Evolutionary conservation across 1,284 basidiomycete genomes (phyloP).

Genomic region (Microbotryomycetes sp.): DNA sequence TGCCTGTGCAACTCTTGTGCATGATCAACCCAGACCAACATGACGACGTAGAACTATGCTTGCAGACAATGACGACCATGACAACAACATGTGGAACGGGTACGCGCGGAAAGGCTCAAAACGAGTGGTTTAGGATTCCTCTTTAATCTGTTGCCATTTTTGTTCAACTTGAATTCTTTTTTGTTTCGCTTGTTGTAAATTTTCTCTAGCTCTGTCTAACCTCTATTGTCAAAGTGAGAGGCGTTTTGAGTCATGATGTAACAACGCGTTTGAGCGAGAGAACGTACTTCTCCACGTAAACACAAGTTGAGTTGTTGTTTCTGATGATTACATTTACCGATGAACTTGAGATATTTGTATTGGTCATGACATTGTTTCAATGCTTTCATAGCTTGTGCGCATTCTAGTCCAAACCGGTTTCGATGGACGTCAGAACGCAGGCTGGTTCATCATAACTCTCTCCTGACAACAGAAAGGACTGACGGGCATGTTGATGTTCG

Average conservation of each 20-base stretch:
- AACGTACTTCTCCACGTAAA: constrained; percentile 21
- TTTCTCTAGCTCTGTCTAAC: constrained; percentile 13
- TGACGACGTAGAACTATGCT: no score
- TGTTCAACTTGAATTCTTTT: constrained; percentile 16
- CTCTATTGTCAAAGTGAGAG: constrained; percentile 10
- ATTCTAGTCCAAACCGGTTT: constrained; percentile 14
- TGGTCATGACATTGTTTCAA: constrained; percentile 29
- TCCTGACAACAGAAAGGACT: no score
- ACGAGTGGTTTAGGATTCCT: constrained; percentile 8
- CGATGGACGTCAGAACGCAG: no score
- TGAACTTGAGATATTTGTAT: constrained; percentile 23
- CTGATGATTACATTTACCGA: constrained; percentile 26
- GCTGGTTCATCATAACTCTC: no score
- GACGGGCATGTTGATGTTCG: constrained; percentile 24
- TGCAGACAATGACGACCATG: background rate
- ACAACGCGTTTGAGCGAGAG: background rate
- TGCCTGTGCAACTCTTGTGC: no score
- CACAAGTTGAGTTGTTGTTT: constrained; percentile 29
- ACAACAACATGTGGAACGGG: background rate
- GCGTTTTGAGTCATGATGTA: background rate
- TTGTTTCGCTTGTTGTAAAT: constrained; percentile 17
- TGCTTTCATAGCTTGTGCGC: constrained; percentile 21
- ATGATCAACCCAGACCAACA: no score
- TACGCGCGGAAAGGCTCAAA: background rate
- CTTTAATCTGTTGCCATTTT: constrained; percentile 28